A percentile compares a stretch with the other conserved stretches of the same genome.
phyloP scores from a whole-genome alignment of 2,329 filamentous ascomycete species.

The Allantophomopsis cytisporea region DNA sequence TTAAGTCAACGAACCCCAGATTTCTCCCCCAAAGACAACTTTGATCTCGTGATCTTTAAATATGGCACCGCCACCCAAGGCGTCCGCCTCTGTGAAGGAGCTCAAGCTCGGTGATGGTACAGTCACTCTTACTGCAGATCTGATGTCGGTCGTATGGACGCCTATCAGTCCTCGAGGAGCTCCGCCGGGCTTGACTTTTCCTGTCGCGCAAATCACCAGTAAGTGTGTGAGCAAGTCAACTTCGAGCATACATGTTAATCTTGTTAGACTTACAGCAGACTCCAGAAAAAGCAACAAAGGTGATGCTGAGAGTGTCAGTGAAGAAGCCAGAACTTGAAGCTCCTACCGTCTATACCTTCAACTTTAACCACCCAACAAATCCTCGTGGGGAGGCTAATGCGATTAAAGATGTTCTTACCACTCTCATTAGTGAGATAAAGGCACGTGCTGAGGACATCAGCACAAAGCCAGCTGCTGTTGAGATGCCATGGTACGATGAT shows the following conservation, averaged over 20 bases:
- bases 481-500: constrained; percentile 68
- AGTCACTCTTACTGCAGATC: constrained; percentile 61
- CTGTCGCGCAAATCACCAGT: constrained; percentile 73
- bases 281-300: constrained; percentile 73
- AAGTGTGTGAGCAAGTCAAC: constrained; percentile 19
- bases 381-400: constrained; percentile 75
- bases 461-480: constrained; percentile 27
- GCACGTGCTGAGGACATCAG: constrained; percentile 58
- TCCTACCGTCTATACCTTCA: constrained; percentile 67
- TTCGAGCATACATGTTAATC: background rate
- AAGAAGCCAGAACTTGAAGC: constrained; percentile 45
- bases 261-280: constrained; percentile 80
- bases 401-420: constrained; percentile 71
- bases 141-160: constrained; percentile 68
- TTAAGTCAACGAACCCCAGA: no score
- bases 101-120: constrained; percentile 45
- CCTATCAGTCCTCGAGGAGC: constrained; percentile 48
- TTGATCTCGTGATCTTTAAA: no score
- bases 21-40: no score
- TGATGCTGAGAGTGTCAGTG: constrained; percentile 86
- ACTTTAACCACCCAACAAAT: constrained; percentile 66
- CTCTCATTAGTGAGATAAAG: constrained; percentile 47
- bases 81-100: constrained; percentile 79
- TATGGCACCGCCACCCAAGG: constrained; percentile 31
- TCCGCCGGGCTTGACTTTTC: constrained; percentile 52